Percentiles rank a stretch among this genome's conserved stretches.
Conservation (phyloP, 2,329 filamentous ascomycete species). For the Ophiostoma perfectum region DNA sequence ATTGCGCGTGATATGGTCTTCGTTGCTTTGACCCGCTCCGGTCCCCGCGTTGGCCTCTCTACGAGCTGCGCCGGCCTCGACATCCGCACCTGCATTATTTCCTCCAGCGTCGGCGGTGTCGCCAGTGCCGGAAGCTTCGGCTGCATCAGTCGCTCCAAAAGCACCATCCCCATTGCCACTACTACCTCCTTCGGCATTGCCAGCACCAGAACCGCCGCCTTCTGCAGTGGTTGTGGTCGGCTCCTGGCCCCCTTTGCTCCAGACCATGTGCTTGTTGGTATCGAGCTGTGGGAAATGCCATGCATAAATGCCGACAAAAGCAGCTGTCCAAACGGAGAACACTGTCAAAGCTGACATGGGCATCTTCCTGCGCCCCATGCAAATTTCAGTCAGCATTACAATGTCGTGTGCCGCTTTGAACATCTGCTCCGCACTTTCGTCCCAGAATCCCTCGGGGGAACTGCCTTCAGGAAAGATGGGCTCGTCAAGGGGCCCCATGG, state of each 20-base stretch:
- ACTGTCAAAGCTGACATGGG: slow-evolving; percentile 63
- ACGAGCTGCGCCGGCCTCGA: slow-evolving; percentile 31
- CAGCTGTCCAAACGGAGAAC: slow-evolving; percentile 62
- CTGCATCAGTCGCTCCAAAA: not conserved
- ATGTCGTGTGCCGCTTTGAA: slow-evolving; percentile 60
- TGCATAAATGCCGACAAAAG: slow-evolving; percentile 61
- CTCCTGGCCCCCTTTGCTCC: not conserved
- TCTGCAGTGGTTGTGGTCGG: not conserved
- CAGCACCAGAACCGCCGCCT: not conserved
- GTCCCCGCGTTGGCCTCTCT: not conserved
- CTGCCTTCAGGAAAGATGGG: slow-evolving; percentile 47
- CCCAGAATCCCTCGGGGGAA: slow-evolving; percentile 55
- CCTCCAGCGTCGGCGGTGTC: not conserved
- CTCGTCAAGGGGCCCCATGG: slow-evolving; percentile 53
- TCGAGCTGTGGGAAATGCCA: slow-evolving; percentile 66
- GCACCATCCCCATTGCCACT: not conserved
- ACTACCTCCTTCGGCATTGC: not conserved
- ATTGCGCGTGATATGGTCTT: not conserved
- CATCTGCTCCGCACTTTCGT: slow-evolving; percentile 54
- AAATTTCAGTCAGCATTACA: slow-evolving; percentile 58
- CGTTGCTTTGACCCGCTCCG: not conserved
- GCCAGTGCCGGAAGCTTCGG: not conserved
- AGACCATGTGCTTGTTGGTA: slow-evolving; percentile 46
- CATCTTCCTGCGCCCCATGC: slow-evolving; percentile 50
- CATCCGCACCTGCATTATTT: not conserved